These are phyloP conservation scores for Thraustotheca clavata DNA, from an alignment of 352 stramenopile species.

Conservation along the genomic window DNA sequence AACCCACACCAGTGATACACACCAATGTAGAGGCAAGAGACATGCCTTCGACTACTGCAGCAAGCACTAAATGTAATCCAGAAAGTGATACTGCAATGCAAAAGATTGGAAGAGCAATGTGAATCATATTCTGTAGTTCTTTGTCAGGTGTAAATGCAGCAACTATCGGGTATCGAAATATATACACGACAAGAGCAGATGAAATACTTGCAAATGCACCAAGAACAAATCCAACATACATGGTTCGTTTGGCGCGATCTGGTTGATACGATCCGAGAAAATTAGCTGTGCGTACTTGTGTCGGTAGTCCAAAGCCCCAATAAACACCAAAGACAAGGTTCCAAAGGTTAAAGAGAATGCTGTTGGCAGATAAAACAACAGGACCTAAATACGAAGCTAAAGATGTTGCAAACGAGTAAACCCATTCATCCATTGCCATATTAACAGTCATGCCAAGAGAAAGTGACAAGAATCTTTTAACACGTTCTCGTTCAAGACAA, in stretches of 20 bases:
- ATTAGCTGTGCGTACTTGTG: constrained; percentile 66
- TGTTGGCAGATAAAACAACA: constrained; percentile 62
- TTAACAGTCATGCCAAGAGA: constrained; percentile 73
- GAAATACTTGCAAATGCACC: constrained; percentile 40
- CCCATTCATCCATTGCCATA: constrained; percentile 66
- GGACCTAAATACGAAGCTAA: constrained; percentile 53
- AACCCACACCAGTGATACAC: constrained; percentile 52
- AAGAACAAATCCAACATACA: constrained; percentile 56
- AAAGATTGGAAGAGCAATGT: constrained; percentile 53
- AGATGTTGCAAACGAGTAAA: constrained; percentile 70
- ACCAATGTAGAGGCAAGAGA: constrained; percentile 63
- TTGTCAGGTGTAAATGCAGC: constrained; percentile 58
- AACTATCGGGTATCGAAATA: constrained; percentile 42
- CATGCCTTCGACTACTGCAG: constrained; percentile 72
- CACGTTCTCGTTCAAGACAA: constrained; percentile 52
- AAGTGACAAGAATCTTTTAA: constrained; percentile 51
- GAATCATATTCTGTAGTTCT: constrained; percentile 40
- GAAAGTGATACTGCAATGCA: constrained; percentile 66
- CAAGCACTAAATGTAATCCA: constrained; percentile 64
- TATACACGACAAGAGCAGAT: constrained; percentile 42
- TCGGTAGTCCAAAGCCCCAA: constrained; percentile 73
- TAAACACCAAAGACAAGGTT: constrained; percentile 76
- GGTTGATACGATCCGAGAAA: constrained; percentile 63
- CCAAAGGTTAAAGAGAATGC: constrained; percentile 77
- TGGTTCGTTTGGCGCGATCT: constrained; percentile 40